Evolutionary conservation across 2,329 filamentous ascomycete genomes (phyloP).

Genomic region (Orbilia javanica): DNA sequence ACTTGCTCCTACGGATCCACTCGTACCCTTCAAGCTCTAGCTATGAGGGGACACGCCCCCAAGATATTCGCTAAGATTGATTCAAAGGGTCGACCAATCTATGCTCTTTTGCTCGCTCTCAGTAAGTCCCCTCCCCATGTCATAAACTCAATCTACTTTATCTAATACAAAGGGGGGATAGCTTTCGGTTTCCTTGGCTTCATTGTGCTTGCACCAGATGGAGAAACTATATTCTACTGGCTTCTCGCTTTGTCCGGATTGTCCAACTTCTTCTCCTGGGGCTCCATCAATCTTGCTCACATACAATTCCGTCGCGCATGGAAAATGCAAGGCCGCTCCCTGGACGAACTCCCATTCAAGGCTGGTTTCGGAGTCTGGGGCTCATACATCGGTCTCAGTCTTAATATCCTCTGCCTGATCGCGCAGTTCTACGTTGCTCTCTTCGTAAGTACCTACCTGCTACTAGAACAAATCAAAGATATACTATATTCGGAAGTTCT

Average conservation of each 20-base stretch:
- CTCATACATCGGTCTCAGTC: constrained; percentile 73
- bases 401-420: constrained; percentile 71
- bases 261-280: constrained; percentile 76
- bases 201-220: constrained; percentile 64
- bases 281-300: constrained; percentile 75
- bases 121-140: constrained; percentile 64
- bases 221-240: constrained; percentile 73
- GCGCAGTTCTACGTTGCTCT: constrained; percentile 68
- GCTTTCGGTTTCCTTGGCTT: constrained; percentile 57
- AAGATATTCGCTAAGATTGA: constrained; percentile 67
- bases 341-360: constrained; percentile 75
- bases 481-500: neutral
- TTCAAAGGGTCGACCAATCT: constrained; percentile 67
- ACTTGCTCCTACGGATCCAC: constrained; percentile 71
- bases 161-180: neutral
- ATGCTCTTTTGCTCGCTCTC: constrained; percentile 65
- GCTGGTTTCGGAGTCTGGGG: constrained; percentile 74
- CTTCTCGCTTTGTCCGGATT: constrained; percentile 75
- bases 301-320: constrained; percentile 77
- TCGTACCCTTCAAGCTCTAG: constrained; percentile 71
- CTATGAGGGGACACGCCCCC: constrained; percentile 67
- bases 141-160: constrained; percentile 57
- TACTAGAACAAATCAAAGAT: neutral
- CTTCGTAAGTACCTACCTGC: constrained; percentile 31
- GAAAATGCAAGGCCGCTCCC: constrained; percentile 71